phyloP scores from a whole-genome alignment of 2,329 filamentous ascomycete species.

The Alternaria novae-zelandiae region DNA sequence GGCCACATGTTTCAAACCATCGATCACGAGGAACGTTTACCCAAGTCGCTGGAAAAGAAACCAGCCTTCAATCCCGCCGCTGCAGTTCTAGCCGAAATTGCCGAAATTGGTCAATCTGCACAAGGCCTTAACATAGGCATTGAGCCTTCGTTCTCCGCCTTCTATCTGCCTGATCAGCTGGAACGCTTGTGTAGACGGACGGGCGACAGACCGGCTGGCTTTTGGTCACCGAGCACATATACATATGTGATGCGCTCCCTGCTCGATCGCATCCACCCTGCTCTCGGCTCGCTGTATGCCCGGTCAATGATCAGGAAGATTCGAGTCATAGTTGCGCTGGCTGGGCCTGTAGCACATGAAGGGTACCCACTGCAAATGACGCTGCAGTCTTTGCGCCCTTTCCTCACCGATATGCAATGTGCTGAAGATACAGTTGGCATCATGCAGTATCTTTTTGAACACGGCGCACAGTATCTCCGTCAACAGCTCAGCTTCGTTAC shows the following conservation, averaged over 20 bases:
- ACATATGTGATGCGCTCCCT: conserved; percentile 77
- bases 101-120: conserved; percentile 68
- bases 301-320: conserved; percentile 88
- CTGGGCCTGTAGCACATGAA: conserved; percentile 72
- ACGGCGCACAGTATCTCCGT: conserved; percentile 69
- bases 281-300: conserved; percentile 84
- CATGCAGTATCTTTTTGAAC: conserved; percentile 79
- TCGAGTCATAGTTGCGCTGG: conserved; percentile 78
- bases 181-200: conserved; percentile 78
- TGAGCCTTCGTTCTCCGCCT: conserved; percentile 84
- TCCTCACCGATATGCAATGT: conserved; percentile 82
- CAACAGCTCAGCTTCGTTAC: conserved; percentile 76
- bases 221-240: conserved; percentile 80
- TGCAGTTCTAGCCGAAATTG: conserved; percentile 72
- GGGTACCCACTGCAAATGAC: conserved; percentile 92
- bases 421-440: conserved; percentile 90
- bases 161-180: conserved; percentile 76
- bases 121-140: conserved; percentile 75
- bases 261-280: conserved; percentile 79
- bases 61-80: conserved; percentile 65
- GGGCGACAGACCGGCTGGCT: conserved; percentile 62
- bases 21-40: conserved; percentile 40
- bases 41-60: conserved; percentile 63
- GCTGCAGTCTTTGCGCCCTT: conserved; percentile 77
- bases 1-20: conserved; percentile 77